These are phyloP conservation scores for Arxiozyma bovina DNA, from an alignment of 1,139 yeast genomes.

Conservation along the genomic window DNA sequence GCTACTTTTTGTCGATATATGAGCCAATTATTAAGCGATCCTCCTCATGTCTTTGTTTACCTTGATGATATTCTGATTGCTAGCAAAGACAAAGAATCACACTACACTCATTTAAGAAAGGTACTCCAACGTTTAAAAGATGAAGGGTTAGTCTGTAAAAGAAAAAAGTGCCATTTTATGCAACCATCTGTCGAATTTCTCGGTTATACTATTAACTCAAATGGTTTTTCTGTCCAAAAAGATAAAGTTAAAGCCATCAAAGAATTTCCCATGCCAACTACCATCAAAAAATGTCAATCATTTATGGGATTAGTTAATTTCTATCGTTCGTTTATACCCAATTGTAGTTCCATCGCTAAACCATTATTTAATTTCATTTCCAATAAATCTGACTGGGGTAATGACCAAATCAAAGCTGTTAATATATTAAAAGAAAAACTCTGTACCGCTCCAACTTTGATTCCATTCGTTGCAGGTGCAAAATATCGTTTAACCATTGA, in stretches of 20 bases:
- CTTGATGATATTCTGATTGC: constrained; percentile 26
- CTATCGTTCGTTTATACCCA: constrained; percentile 11
- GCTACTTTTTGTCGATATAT: constrained; percentile 11
- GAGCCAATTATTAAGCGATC: constrained; percentile 11
- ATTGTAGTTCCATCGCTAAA: constrained; percentile 5
- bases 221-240: neutral
- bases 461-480: neutral
- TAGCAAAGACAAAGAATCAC: neutral
- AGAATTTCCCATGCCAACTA: neutral
- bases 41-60: constrained; percentile 17
- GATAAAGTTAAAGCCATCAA: neutral
- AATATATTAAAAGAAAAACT: no score
- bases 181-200: neutral
- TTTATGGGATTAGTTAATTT: constrained; percentile 13
- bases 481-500: constrained; percentile 12
- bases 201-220: neutral
- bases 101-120: neutral
- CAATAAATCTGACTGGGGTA: constrained; percentile 3
- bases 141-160: neutral
- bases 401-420: neutral
- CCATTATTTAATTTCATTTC: constrained; percentile 8
- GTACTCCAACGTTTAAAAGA: neutral
- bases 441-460: neutral
- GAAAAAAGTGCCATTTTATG: neutral
- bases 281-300: neutral